Conservation (phyloP, 2,329 filamentous ascomycete genomes). For the Aureobasidium sp. region DNA sequence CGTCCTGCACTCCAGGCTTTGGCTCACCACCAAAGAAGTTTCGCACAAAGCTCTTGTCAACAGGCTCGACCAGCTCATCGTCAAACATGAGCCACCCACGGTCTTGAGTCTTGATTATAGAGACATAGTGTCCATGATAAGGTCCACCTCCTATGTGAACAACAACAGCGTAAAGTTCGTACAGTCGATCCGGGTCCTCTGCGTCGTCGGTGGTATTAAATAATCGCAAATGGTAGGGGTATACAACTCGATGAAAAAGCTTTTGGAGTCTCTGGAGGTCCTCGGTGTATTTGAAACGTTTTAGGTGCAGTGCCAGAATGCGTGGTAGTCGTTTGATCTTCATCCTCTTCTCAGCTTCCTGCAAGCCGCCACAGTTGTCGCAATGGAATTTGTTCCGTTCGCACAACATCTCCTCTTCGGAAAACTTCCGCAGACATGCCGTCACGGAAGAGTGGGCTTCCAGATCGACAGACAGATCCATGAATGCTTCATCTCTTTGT, state of each 20-base stretch:
- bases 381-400: conserved; percentile 99
- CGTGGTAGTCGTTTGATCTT: conserved; percentile 94
- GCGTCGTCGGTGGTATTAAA: conserved; percentile 97
- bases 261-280: conserved; percentile 91
- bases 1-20: conserved; percentile 39
- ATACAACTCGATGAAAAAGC: conserved; percentile 92
- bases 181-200: conserved; percentile 84
- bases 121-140: conserved; percentile 96
- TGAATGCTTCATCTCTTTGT: conserved; percentile 88
- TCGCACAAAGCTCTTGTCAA: conserved; percentile 90
- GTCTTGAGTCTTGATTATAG: conserved; percentile 95
- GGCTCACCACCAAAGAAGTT: conserved; percentile 92
- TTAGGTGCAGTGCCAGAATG: conserved; percentile 85
- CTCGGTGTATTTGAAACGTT: conserved; percentile 97
- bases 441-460: conserved; percentile 95
- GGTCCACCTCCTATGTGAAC: conserved; percentile 96
- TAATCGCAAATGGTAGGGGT: conserved; percentile 90
- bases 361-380: conserved; percentile 90
- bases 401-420: conserved; percentile 95
- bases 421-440: conserved; percentile 90
- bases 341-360: conserved; percentile 98
- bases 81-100: conserved; percentile 95
- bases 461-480: conserved; percentile 92
- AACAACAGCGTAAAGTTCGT: conserved; percentile 94
- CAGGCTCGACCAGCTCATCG: conserved; percentile 96